phyloP scores from a whole-genome alignment of 2,329 filamentous ascomycete species.

The Tolypocladium tropicale region DNA sequence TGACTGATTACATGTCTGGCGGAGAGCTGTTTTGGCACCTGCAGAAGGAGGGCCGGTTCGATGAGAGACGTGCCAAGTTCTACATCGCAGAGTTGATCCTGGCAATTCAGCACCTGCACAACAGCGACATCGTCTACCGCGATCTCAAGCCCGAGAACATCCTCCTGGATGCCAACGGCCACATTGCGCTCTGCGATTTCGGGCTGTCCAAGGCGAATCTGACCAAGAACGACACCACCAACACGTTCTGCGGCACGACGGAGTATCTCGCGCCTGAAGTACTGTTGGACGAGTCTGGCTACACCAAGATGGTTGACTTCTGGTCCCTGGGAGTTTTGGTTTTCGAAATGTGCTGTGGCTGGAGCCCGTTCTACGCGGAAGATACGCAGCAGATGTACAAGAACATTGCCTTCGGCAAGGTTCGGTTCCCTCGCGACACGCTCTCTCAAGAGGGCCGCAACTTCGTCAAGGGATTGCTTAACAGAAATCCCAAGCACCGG shows the following conservation, averaged over 20 bases:
- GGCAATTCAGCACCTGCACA: constrained; percentile 87
- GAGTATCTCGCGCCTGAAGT: constrained; percentile 97
- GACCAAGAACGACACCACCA: constrained; percentile 94
- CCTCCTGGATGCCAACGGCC: constrained; percentile 88
- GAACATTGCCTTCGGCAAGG: constrained; percentile 98
- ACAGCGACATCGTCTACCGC: constrained; percentile 95
- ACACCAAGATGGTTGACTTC: constrained; percentile 99
- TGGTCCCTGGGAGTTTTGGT: constrained; percentile 97
- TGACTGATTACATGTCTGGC: constrained; percentile 98
- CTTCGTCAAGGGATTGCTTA: constrained; percentile 95
- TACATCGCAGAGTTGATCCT: constrained; percentile 97
- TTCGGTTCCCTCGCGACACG: constrained; percentile 90
- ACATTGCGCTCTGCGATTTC: constrained; percentile 96
- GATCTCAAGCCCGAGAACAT: constrained; percentile 98
- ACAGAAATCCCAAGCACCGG: constrained; percentile 92
- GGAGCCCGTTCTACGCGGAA: constrained; percentile 98
- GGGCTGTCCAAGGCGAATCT: constrained; percentile 95
- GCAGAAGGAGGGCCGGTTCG: constrained; percentile 92
- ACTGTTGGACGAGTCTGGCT: constrained; percentile 87
- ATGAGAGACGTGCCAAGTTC: constrained; percentile 91
- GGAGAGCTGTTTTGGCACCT: constrained; percentile 98
- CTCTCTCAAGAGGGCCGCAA: constrained; percentile 90
- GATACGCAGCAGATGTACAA: constrained; percentile 99
- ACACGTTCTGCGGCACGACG: constrained; percentile 97
- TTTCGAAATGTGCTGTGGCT: constrained; percentile 99